Base-by-base conservation (phyloP, 768 basidiomycete genomes). In the Lactarius indigo region DNA sequence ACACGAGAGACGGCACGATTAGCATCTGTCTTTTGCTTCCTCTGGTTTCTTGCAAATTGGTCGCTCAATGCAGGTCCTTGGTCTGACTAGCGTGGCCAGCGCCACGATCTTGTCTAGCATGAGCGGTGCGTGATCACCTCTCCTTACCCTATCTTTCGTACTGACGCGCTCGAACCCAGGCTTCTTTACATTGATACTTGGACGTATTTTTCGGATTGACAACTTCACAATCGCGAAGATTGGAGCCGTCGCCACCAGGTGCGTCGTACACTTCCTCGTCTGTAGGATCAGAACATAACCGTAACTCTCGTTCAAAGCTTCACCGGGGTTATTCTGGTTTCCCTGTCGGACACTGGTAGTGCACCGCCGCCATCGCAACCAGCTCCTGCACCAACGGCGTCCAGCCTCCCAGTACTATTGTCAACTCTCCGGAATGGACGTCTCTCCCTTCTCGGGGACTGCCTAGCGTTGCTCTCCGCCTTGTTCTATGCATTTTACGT, bases 21-120 rank as follows among this genome's bases (percentile, higher is more conserved):
- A 15, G 93, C 96, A 5, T 79, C 85, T 6, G 77, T 82, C 59
- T 98, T 98, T 76, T 94, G 90, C 75, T 82, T 92, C 65, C 79
- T 96, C 41, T 99, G 96, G 94, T 97, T 99, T 73, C 80, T 87
- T 42, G 96, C 96, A 15, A 98, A 98, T 73, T 98, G 95, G 93
- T 76, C 87, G 13, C 79, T 96, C 35, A 97, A 96, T 74, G 89
- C 88, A 1, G 82, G 91, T 23, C 81, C 81, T 98, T 55, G 87
- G 85, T 35, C 91, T 89, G 74, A 98, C 96, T 1, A 94, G 89
- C 72, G 96, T 98, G n/a, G 92, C 93, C 2, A 96, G 94, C 75
- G 87, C 92, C 23, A 97, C 96, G 5, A 89, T 98, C 42, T 77
- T 97, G 60, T 90, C 92, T 2, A 88, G 89, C 73, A 96, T 88